phyloP scores from a whole-genome alignment of 495 filamentous ascomycete species.

The Achaetomiella virescens region DNA sequence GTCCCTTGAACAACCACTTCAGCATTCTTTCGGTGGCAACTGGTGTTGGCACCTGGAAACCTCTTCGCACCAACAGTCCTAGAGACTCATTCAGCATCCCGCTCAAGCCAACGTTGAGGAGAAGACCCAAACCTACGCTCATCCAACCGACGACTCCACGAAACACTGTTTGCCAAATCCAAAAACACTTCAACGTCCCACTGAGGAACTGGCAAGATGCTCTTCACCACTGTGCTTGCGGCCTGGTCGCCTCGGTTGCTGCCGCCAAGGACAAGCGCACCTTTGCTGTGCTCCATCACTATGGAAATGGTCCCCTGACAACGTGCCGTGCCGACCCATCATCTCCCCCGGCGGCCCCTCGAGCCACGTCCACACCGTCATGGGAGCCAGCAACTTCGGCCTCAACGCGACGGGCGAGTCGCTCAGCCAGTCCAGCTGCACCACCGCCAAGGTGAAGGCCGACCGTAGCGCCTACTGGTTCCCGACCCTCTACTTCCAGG shows the following conservation, averaged over 20 bases:
- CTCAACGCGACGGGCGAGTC: constrained; percentile 54
- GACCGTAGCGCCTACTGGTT: constrained; percentile 79
- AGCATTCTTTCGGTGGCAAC: constrained; percentile 12
- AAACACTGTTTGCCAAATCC: not conserved
- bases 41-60: constrained; percentile 8
- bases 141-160: not conserved
- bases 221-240: constrained; percentile 19
- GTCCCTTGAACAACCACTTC: not conserved
- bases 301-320: constrained; percentile 43
- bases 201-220: constrained; percentile 6
- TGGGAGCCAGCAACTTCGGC: constrained; percentile 65
- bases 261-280: constrained; percentile 32
- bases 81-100: constrained; percentile 14
- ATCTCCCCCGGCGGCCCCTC: constrained; percentile 52
- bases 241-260: constrained; percentile 23
- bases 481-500: constrained; percentile 58
- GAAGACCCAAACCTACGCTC: not conserved
- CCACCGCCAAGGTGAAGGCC: constrained; percentile 55
- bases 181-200: not conserved
- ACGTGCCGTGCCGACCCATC: constrained; percentile 60
- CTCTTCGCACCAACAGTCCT: constrained; percentile 14
- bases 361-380: constrained; percentile 60
- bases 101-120: not conserved
- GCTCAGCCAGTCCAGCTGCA: constrained; percentile 57
- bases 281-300: constrained; percentile 43